Evolutionary conservation across 495 filamentous ascomycete genomes (phyloP).

Genomic region (Aspergillus bertholletiae): DNA sequence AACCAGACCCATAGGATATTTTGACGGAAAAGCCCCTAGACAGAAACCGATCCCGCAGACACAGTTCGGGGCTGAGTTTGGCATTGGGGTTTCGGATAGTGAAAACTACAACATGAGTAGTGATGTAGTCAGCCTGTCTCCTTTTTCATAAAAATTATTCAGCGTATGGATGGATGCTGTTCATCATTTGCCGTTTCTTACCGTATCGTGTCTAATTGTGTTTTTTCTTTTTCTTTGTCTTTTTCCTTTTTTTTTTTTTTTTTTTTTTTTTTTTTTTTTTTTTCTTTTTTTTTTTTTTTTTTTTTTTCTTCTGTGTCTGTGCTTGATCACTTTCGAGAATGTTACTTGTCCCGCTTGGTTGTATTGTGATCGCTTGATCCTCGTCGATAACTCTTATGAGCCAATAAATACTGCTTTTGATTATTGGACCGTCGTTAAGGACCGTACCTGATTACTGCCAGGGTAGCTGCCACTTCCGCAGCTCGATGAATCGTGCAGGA

Average conservation of each 20-base stretch:
- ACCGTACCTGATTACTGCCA: too few relatives aligned
- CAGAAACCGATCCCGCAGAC: neutral
- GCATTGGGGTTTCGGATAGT: neutral
- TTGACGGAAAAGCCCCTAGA: neutral
- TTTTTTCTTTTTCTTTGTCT: neutral
- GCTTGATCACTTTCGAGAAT: neutral
- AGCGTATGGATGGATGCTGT: constrained; percentile 1
- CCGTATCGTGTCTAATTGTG: neutral
- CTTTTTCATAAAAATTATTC: neutral
- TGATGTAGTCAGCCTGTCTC: neutral
- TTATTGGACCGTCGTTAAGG: neutral
- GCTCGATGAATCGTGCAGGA: too few relatives aligned
- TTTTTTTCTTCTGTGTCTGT: neutral
- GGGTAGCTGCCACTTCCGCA: too few relatives aligned
- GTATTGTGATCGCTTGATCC: neutral
- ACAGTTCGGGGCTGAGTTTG: neutral
- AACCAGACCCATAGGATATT: neutral
- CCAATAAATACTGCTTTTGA: neutral
- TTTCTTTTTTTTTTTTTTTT: neutral
- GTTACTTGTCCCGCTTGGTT: neutral
- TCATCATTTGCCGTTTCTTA: neutral
- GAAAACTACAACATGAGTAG: neutral
- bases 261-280: neutral
- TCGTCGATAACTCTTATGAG: neutral
- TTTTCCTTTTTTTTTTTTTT: neutral